Evolutionary conservation across 2,329 filamentous ascomycete species (phyloP).

Genomic region (Neonectria magnoliae): DNA sequence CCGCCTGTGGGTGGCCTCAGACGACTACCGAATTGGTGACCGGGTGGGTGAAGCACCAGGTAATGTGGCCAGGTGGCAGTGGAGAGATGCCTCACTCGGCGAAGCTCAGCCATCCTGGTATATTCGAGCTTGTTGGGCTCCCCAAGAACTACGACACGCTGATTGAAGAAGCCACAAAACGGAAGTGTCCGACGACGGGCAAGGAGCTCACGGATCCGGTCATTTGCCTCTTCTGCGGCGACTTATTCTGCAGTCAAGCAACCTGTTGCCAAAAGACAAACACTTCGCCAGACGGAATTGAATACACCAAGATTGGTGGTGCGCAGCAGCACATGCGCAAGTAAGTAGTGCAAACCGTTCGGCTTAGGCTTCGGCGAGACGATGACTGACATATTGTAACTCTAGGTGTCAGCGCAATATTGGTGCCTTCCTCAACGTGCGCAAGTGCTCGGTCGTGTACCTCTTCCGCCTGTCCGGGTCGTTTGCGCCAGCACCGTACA

Average conservation of each 20-base stretch:
- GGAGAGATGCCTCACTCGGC: constrained; percentile 53
- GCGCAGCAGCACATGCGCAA: constrained; percentile 90
- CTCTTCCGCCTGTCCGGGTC: constrained; percentile 84
- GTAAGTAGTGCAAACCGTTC: constrained; percentile 60
- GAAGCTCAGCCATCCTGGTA: constrained; percentile 80
- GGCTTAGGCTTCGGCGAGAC: not conserved
- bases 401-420: constrained; percentile 85
- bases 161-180: constrained; percentile 88
- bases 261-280: constrained; percentile 84
- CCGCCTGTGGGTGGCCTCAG: constrained; percentile 60
- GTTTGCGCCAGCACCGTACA: constrained; percentile 88
- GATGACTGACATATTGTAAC: constrained; percentile 5
- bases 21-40: constrained; percentile 58
- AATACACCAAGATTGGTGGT: constrained; percentile 72
- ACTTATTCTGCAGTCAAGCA: constrained; percentile 95
- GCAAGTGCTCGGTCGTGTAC: constrained; percentile 93
- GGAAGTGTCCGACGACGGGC: constrained; percentile 86
- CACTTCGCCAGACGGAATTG: constrained; percentile 52
- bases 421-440: constrained; percentile 95
- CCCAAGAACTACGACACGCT: constrained; percentile 92
- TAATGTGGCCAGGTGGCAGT: constrained; percentile 50
- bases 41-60: constrained; percentile 80
- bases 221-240: constrained; percentile 93
- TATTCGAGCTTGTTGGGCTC: constrained; percentile 92
- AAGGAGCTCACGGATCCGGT: constrained; percentile 92